Evolutionary conservation across 2,329 filamentous ascomycete genomes (phyloP), one percentile per base, ranked within the genome.

Genomic region (Fusarium sp.): DNA sequence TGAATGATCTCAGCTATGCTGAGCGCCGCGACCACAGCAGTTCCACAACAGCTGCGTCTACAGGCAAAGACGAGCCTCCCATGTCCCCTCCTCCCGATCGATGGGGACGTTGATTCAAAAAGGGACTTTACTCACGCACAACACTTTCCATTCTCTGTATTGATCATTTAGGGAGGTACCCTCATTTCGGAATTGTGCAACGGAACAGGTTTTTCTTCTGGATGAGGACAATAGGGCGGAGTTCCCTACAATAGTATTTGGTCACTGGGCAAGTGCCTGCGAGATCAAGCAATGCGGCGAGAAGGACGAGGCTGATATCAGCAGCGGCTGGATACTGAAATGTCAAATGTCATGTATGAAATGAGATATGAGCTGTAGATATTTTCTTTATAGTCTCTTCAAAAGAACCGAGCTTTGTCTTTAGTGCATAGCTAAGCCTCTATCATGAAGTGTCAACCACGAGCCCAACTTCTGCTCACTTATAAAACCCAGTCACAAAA

Each of bases 41-140:
- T 47, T 71, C 72, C 3, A 61, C 47, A 6, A 61, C 56, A 2
- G 59, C 45, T 56, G 62, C 38, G 6, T 77, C 74, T 16, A 72
- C 75, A 3, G 29, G 48, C 13, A 80, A 79, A 65, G 74, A 72
- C 10, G 73, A 76, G 32, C 73, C 65, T 16, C 63, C 71, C 4
- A 63, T 64, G 11, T 65, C 72, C 6, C 69, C 72, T 18, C 70
- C 65, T 6, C 46, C 60, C 22, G 62, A 52, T 20, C 64, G 53
- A 22, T 74, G 71, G 71, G 51, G 59, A 25, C 59, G 62, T 24
- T 74, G 27, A 69, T 40, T 27, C 24, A 41, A n/a, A 8, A 24
- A 18, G 3, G 7, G n/a, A 3, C 6, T 20, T 11, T 18, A 12
- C 22, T 40, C 22, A n/a, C 16, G 5, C 25, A 20, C 15, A 13